phyloP scores from a whole-genome alignment of 768 basidiomycete genomes.

The Tricholoma sp. region DNA sequence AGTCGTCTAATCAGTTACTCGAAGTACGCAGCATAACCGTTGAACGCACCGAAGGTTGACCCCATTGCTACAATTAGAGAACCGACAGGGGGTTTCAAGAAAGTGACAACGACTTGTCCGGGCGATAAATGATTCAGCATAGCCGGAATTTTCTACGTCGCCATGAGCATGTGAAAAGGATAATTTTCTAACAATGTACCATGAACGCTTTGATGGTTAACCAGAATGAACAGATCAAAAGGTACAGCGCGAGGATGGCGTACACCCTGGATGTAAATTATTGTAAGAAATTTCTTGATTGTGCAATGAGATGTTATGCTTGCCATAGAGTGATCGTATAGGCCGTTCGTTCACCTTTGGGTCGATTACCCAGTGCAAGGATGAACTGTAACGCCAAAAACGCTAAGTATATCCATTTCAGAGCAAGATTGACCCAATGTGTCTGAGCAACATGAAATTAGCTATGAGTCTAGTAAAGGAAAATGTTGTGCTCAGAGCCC shows the following conservation, averaged over 20 bases:
- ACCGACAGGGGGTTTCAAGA: slow-evolving; percentile 75
- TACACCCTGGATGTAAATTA: slow-evolving; percentile 55
- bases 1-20: slow-evolving; percentile 8
- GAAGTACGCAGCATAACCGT: not conserved
- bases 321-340: slow-evolving; percentile 74
- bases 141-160: slow-evolving; percentile 45
- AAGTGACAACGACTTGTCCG: slow-evolving; percentile 45
- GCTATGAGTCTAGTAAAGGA: not conserved
- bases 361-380: slow-evolving; percentile 68
- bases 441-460: slow-evolving; percentile 48
- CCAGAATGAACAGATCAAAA: slow-evolving; percentile 83
- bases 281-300: not conserved
- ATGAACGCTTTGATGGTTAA: slow-evolving; percentile 76
- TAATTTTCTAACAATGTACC: slow-evolving; percentile 34
- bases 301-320: slow-evolving; percentile 14
- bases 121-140: slow-evolving; percentile 44
- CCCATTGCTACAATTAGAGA: slow-evolving; percentile 82
- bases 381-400: slow-evolving; percentile 75
- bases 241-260: slow-evolving; percentile 76
- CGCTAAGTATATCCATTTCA: slow-evolving; percentile 85
- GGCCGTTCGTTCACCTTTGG: slow-evolving; percentile 78
- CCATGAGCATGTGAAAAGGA: not conserved
- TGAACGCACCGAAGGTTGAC: slow-evolving; percentile 70
- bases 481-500: slow-evolving; percentile 22
- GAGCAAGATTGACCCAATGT: slow-evolving; percentile 77